phyloP scores from a whole-genome alignment of 495 filamentous ascomycete genomes.

The Trichoderma asperelloides region DNA sequence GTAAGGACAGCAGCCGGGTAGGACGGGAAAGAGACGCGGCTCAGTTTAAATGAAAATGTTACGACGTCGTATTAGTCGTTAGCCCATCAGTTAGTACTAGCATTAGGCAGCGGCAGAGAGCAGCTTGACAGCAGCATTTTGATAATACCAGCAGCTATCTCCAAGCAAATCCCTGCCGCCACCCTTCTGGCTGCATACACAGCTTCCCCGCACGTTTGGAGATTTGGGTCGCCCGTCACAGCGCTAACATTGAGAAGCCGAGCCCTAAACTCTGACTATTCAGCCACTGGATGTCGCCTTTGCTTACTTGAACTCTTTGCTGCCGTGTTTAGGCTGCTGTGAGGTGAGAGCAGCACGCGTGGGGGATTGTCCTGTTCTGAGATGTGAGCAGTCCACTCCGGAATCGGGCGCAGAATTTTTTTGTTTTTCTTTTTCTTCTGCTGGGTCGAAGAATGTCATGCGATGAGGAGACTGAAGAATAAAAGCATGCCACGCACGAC shows the following conservation, averaged over 20 bases:
- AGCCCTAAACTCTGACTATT: background rate
- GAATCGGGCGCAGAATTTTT: background rate
- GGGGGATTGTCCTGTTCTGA: background rate
- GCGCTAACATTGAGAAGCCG: background rate
- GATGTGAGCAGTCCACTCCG: background rate
- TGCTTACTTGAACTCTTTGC: background rate
- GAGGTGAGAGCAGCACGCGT: too few relatives aligned
- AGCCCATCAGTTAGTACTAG: too few relatives aligned
- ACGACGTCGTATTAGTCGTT: too few relatives aligned
- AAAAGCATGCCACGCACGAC: background rate
- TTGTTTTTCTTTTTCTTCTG: background rate
- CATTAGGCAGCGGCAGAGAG: too few relatives aligned
- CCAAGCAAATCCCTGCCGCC: background rate
- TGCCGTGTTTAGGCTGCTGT: too few relatives aligned
- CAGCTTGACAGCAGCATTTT: too few relatives aligned
- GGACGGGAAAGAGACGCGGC: too few relatives aligned
- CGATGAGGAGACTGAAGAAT: background rate
- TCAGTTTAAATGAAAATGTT: too few relatives aligned
- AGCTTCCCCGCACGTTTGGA: background rate
- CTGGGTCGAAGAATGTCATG: background rate
- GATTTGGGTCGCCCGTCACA: background rate
- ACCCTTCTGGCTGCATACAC: background rate
- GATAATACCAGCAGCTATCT: too few relatives aligned
- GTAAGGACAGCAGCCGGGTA: too few relatives aligned
- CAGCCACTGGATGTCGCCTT: background rate